phyloP scores from a whole-genome alignment of 306 rosid species.

The Luffa aegyptiaca region DNA sequence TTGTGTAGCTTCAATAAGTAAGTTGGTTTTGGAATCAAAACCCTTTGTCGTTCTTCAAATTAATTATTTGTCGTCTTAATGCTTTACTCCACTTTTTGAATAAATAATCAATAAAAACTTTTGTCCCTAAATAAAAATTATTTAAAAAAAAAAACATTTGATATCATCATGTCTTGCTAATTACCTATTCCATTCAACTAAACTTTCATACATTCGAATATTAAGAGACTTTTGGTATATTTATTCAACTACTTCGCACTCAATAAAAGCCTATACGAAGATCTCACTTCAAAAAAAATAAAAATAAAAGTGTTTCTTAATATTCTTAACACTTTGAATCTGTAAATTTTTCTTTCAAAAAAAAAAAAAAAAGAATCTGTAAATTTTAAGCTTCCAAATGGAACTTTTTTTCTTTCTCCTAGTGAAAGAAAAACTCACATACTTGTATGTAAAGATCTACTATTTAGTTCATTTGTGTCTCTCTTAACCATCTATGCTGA shows the following conservation, averaged over 20 bases:
- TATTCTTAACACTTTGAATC: background rate
- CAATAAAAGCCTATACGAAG: background rate
- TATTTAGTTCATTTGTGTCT: background rate
- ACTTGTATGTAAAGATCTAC: background rate
- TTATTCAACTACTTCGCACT: background rate
- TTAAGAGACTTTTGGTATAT: background rate
- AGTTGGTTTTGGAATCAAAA: background rate
- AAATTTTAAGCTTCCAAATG: background rate
- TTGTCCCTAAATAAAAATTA: background rate
- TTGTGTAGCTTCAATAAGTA: background rate
- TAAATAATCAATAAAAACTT: background rate
- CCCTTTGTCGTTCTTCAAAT: background rate
- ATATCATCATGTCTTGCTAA: background rate
- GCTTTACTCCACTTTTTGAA: background rate
- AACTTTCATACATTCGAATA: background rate
- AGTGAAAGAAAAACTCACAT: background rate
- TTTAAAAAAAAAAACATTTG: background rate
- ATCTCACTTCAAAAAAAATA: background rate
- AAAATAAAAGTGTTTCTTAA: too few relatives aligned
- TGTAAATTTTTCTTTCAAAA: background rate
- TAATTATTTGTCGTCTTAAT: background rate
- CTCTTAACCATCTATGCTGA: too few relatives aligned
- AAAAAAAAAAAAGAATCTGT: background rate
- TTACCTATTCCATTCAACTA: background rate
- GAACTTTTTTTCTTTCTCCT: background rate